Evolutionary conservation across 2,329 filamentous ascomycete species (phyloP), one percentile per base, ranked within the genome.

Genomic region (Polychaeton citri): DNA sequence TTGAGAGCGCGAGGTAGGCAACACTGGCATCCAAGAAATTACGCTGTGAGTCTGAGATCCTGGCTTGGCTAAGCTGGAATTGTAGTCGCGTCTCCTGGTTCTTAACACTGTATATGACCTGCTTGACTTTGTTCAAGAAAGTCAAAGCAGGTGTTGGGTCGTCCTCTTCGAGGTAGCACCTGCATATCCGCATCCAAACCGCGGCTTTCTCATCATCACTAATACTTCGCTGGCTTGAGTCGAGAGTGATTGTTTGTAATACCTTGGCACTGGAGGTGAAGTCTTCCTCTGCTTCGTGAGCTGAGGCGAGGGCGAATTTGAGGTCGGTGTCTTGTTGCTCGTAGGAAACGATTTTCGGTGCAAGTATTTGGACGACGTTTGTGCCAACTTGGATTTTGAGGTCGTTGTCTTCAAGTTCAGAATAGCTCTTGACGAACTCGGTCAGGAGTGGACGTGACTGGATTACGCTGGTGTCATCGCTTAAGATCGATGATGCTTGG

Each of bases 121-220:
- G 88, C 64, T 95, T 96, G 59, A 93, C 81, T 60, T 88, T 87
- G 69, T 95, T 95, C 51, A 98, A 71, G 56, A 87, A 93, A 28
- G 72, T 74, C 56, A 92, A 85, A 30, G 90, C 90, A 21, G 74
- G 71, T 1, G 80, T 85, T 6, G 84, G 81, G 62, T 96, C 87
- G 56, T 94, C 88, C 33, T 87, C 84, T 64, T 98, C 88, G 43
- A 98, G 74, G 57, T 90, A 92, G 65, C 92, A 81, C 43, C 90
- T 76, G 54, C 92, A 86, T 54, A 98, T 94, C 41, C 88, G 82
- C 48, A 96, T 81, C 84, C 88, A 96, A 37, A 90, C 74, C 37
- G 71, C 69, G 6, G 85, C 84, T 61, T 86, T 87, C 47, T 88
- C 81, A 49, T 83, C 76, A 54, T 86, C 79, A 19, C 78, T 76